Percentiles rank a stretch among this genome's conserved stretches.
Evolutionary conservation across 768 basidiomycete species (phyloP).

Genomic region (Boletus pseudo-olivaceus): DNA sequence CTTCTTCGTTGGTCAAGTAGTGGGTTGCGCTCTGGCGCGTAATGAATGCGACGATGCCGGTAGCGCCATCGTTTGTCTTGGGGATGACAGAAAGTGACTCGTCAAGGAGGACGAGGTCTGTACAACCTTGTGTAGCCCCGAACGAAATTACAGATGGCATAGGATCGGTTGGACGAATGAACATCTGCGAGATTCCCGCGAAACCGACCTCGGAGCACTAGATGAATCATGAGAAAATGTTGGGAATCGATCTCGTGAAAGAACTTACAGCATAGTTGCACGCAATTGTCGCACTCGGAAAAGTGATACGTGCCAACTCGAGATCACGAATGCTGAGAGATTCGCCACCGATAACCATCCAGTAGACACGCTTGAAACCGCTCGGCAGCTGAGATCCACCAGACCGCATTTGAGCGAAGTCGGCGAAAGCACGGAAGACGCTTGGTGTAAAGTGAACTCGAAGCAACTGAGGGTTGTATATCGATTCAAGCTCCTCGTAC

Average conservation of each 20-base stretch:
- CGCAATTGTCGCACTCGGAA: conserved; percentile 27
- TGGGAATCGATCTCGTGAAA: not conserved
- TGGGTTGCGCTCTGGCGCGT: conserved; percentile 27
- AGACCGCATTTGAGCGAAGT: conserved; percentile 24
- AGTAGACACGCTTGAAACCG: conserved; percentile 28
- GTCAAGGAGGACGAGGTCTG: conserved; percentile 28
- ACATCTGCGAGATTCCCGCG: conserved; percentile 31
- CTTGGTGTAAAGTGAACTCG: conserved; percentile 30
- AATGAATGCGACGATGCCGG: conserved; percentile 28
- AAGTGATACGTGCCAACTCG: conserved; percentile 22
- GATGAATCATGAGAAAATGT: not conserved
- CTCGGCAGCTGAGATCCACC: conserved; percentile 13
- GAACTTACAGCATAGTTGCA: conserved; percentile 30
- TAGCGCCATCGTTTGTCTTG: conserved; percentile 18
- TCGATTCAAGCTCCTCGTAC: conserved; percentile 25
- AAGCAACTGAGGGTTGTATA: conserved; percentile 19
- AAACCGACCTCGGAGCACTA: conserved; percentile 32
- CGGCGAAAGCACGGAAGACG: conserved; percentile 30
- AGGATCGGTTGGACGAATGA: conserved; percentile 22
- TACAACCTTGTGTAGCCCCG: conserved; percentile 27
- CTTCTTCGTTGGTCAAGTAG: conserved; percentile 26
- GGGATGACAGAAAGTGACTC: conserved; percentile 21
- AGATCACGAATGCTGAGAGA: conserved; percentile 24
- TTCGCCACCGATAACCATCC: conserved; percentile 34
- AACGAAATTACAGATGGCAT: conserved; percentile 28